Evolutionary conservation across 1,139 yeast species (phyloP).

Genomic region (Suhomyces kunorum): DNA sequence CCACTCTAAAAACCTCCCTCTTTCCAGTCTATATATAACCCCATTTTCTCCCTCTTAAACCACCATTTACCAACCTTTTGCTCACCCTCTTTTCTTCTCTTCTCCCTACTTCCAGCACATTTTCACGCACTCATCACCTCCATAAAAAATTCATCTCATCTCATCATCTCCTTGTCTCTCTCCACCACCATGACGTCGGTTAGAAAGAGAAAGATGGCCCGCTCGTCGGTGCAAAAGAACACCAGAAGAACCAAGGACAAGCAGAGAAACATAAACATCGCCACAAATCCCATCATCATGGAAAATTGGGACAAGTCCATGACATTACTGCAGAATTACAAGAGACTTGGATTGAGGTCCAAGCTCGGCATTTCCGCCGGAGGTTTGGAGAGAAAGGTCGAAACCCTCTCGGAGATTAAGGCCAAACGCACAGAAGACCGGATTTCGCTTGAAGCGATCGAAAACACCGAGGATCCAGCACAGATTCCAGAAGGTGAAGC

Average conservation of each 20-base stretch:
- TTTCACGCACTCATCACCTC: neutral
- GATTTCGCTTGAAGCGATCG: constrained; percentile 40
- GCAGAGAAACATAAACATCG: constrained; percentile 62
- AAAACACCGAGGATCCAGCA: constrained; percentile 51
- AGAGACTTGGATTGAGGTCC: constrained; percentile 70
- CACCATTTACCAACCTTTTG: too few species aligned
- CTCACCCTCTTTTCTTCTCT: too few species aligned
- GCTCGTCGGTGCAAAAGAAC: constrained; percentile 66
- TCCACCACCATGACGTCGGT: constrained; percentile 63
- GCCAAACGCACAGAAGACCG: constrained; percentile 29
- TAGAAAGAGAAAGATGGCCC: constrained; percentile 82
- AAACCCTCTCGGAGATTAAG: constrained; percentile 34
- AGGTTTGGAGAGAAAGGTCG: constrained; percentile 59
- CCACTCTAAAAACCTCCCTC: too few species aligned
- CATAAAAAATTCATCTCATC: constrained; percentile 15
- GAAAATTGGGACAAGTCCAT: constrained; percentile 85
- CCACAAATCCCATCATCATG: constrained; percentile 78
- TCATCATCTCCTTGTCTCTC: constrained; percentile 8
- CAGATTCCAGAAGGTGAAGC: constrained; percentile 81
- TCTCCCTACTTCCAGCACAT: too few species aligned
- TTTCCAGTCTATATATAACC: too few species aligned
- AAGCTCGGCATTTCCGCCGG: constrained; percentile 68
- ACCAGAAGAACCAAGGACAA: constrained; percentile 71
- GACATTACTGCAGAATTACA: constrained; percentile 83
- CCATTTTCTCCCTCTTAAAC: too few species aligned